Conservation (phyloP, 1,284 basidiomycete species). For the Mrakiaceae sp. region DNA sequence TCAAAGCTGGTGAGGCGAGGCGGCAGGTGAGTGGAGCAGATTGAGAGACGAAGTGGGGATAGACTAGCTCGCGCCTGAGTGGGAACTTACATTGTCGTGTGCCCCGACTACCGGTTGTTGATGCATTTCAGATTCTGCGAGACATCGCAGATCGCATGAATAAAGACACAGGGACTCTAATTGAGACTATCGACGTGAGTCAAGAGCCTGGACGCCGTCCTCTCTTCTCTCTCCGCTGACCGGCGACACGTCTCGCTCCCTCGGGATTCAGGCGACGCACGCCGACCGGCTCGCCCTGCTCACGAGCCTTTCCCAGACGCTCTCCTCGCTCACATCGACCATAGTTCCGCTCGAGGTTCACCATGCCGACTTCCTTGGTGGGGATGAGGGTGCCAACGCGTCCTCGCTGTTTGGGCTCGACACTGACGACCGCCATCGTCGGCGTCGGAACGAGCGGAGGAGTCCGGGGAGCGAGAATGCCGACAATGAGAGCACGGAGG, state of each 20-base stretch:
- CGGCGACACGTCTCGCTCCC: not conserved
- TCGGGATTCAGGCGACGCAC: not conserved
- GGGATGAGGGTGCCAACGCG: not conserved
- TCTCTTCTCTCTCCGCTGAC: too few species aligned
- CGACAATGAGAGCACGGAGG: too few species aligned
- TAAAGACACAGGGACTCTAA: too few species aligned
- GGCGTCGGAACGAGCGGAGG: too few species aligned
- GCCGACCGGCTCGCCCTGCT: not conserved
- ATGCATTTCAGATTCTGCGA: too few species aligned
- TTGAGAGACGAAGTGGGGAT: not conserved
- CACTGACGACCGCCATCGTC: too few species aligned
- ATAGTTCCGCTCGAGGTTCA: slow-evolving; percentile 1
- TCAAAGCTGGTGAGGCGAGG: not conserved
- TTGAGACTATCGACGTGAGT: too few species aligned
- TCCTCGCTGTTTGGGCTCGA: slow-evolving; percentile 6
- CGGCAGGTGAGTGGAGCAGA: not conserved
- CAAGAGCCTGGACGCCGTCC: not conserved
- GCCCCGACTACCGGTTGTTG: too few species aligned
- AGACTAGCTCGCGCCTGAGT: too few species aligned
- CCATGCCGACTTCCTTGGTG: not conserved
- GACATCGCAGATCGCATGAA: too few species aligned
- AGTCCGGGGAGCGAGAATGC: too few species aligned
- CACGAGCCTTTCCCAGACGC: not conserved
- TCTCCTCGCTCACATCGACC: not conserved
- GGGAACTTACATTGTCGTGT: too few species aligned